phyloP scores from a whole-genome alignment of 208 protist genomes.

The Crithidia fasciculata region DNA sequence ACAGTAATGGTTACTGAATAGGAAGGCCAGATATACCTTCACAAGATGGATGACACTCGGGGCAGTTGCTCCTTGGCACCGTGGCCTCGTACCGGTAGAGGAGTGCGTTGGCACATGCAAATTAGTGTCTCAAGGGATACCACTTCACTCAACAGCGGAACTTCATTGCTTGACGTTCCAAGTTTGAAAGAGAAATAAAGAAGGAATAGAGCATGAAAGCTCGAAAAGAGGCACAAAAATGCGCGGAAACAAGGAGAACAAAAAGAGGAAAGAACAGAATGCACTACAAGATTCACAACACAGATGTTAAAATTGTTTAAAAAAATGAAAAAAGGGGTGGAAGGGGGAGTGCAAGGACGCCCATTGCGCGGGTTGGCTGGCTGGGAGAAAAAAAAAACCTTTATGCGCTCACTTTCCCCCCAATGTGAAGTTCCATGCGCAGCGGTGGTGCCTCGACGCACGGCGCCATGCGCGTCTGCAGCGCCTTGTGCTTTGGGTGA shows the following conservation, averaged over 20 bases:
- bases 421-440: slow-evolving; percentile 45
- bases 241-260: background rate
- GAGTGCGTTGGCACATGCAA: no score
- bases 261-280: background rate
- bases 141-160: no score
- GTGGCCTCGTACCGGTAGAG: no score
- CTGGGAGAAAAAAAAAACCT: background rate
- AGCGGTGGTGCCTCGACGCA: slow-evolving; percentile 35
- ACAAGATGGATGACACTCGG: no score
- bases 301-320: no score
- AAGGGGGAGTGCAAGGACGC: no score
- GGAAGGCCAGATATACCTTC: no score
- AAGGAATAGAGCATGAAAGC: background rate
- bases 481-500: slow-evolving; percentile 42
- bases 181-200: background rate
- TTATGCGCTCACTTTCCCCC: background rate
- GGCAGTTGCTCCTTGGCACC: no score
- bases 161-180: background rate
- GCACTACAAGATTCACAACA: no score
- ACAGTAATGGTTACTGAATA: no score
- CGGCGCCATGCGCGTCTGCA: slow-evolving; percentile 40
- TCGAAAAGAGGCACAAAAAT: background rate
- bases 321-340: no score
- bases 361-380: background rate
- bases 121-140: no score